phyloP scores from a whole-genome alignment of 768 basidiomycete genomes.

The Mycena latifolia region DNA sequence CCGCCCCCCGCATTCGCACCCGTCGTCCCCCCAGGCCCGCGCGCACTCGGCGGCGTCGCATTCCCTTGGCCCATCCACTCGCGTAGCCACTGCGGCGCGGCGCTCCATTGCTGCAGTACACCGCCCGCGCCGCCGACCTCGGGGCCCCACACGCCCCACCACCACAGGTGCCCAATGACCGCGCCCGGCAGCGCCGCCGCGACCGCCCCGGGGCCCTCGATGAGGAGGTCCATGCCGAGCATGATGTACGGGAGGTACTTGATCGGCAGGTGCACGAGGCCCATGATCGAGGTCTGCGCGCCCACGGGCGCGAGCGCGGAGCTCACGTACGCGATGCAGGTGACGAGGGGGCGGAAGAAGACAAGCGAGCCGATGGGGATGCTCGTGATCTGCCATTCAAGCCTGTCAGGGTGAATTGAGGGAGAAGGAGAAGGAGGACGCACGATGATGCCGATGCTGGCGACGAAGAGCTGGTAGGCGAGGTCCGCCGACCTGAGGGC shows the following conservation, averaged over 20 bases:
- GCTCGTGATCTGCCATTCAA: constrained; percentile 56
- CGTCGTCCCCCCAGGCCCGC: constrained; percentile 45
- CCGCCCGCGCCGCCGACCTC: constrained; percentile 57
- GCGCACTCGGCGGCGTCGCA: constrained; percentile 39
- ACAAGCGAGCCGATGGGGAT: constrained; percentile 68
- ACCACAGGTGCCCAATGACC: constrained; percentile 85
- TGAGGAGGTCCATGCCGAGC: constrained; percentile 78
- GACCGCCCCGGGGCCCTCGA: constrained; percentile 68
- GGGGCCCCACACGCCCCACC: constrained; percentile 76
- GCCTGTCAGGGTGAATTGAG: neutral
- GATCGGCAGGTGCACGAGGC: constrained; percentile 80
- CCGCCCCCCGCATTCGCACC: constrained; percentile 57
- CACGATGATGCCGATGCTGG: constrained; percentile 71
- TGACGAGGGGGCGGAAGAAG: constrained; percentile 75
- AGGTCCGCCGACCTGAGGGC: constrained; percentile 75
- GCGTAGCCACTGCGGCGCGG: constrained; percentile 72
- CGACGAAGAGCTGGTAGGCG: constrained; percentile 78
- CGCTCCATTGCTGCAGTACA: constrained; percentile 52
- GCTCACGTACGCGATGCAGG: constrained; percentile 77
- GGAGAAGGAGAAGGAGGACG: constrained; percentile 41
- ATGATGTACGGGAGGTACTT: constrained; percentile 82
- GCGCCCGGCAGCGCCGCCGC: constrained; percentile 74
- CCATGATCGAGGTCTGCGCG: constrained; percentile 80
- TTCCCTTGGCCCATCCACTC: constrained; percentile 59
- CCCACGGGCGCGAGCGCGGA: constrained; percentile 76